Base-by-base conservation (phyloP, 495 filamentous ascomycete species). In the Paragyromitra xinjiangensis region DNA sequence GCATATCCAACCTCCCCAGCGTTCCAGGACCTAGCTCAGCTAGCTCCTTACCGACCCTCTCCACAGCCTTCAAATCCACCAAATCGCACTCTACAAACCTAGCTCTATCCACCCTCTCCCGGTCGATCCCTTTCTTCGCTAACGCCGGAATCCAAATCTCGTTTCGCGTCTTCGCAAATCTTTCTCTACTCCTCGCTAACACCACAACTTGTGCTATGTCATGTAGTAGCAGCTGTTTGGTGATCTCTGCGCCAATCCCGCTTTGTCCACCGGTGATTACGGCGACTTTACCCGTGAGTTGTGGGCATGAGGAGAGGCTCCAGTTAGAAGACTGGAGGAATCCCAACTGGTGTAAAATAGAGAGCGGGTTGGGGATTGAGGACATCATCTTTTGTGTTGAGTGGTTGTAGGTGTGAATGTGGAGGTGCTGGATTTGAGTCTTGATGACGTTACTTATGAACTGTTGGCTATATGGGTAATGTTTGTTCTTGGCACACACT, bases 251-350 rank as follows among this genome's bases (percentile, higher is more conserved):
- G 19, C 85, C 86, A 39, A 87, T 85, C 5, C 85, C 86, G 42
- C 80, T 80, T 56, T 83, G 81, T 2, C 85, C 85, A 24, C 85
- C 86, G 8, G 85, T 87, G 14, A 87, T 81, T n/a, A 87, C 78
- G 5, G 84, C 83, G 26, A 84, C 78, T 66, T 84, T 83, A 12
- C 75, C 77, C 9, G 81, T 77, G n/a, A 86, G 75, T 2, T 72
- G 62, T 0, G 85, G 84, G 19, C 77, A 78, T 22, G 40, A 22
- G 50, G 48, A 37, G 50, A 79, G 48, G 12, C 14, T 51, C 65
- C 66, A 79, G 42, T 72, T 65, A 11, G 62, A 65, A 3, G 58
- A 66, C 34, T 78, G 77, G 65, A 78, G 44, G 22, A 78, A n/a
- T 1, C 75, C 75, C 3, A 56, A 61, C 14, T 65, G 77, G 19